Evolutionary conservation across 2,329 filamentous ascomycete species (phyloP).

Genomic region (Aspergillus quadricinctus): DNA sequence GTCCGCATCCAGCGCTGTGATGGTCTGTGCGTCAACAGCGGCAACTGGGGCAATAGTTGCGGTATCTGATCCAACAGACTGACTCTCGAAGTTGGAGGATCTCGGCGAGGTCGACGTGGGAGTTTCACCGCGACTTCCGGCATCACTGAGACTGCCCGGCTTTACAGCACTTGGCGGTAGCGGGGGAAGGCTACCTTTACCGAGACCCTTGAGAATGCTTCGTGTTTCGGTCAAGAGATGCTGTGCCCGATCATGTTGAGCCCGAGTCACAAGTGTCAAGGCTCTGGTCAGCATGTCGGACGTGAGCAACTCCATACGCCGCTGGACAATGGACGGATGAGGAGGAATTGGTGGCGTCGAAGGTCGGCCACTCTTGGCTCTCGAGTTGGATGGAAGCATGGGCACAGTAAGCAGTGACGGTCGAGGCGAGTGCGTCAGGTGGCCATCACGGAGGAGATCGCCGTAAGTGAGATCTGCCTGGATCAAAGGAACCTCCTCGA

Average conservation of each 20-base stretch:
- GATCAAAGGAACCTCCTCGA: conserved; percentile 91
- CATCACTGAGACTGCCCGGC: conserved; percentile 44
- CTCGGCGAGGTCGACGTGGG: conserved; percentile 36
- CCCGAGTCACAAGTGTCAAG: conserved; percentile 81
- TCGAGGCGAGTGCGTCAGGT: conserved; percentile 76
- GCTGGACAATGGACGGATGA: conserved; percentile 89
- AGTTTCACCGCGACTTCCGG: conserved; percentile 36
- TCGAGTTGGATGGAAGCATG: conserved; percentile 69
- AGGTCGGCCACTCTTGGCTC: conserved; percentile 56
- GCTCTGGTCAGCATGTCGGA: conserved; percentile 97
- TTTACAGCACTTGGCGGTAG: conserved; percentile 56
- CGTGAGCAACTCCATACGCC: conserved; percentile 94
- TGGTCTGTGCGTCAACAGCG: conserved; percentile 78
- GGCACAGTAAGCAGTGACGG: conserved; percentile 92
- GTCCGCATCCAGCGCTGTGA: conserved; percentile 83
- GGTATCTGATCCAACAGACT: conserved; percentile 36
- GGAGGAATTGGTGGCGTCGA: conserved; percentile 80
- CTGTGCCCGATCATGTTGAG: conserved; percentile 89
- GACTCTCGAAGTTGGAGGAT: conserved; percentile 32
- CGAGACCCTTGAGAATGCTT: conserved; percentile 90
- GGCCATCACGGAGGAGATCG: conserved; percentile 86
- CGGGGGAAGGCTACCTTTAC: conserved; percentile 89
- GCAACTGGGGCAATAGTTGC: conserved; percentile 52
- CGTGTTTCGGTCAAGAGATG: conserved; percentile 90
- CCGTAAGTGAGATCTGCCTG: conserved; percentile 93